Evolutionary conservation across 495 filamentous ascomycete genomes (phyloP).

Genomic region (Glutinoglossum americanum): DNA sequence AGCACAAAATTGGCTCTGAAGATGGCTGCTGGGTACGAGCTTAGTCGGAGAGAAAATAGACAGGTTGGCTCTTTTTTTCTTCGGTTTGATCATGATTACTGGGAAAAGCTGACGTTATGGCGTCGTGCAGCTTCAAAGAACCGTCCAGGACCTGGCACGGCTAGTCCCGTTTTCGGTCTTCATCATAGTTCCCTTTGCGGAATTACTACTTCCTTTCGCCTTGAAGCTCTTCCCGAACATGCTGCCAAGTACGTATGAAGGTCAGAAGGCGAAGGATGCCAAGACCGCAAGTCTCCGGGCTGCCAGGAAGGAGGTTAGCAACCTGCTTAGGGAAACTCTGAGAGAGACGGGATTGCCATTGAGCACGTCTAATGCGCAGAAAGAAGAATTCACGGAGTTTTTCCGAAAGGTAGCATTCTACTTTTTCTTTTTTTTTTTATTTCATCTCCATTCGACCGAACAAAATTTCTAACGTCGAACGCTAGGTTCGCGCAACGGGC

Average conservation of each 20-base stretch:
- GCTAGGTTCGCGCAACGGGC: conserved; percentile 46
- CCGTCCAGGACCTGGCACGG: conserved; percentile 79
- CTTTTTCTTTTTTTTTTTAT: neutral
- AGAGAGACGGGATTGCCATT: conserved; percentile 83
- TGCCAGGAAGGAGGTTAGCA: conserved; percentile 84
- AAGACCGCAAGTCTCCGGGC: conserved; percentile 68
- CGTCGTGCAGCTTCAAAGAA: conserved; percentile 47
- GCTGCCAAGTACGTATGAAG: conserved; percentile 93
- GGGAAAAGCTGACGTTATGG: neutral
- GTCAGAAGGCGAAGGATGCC: conserved; percentile 63
- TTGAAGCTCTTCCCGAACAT: conserved; percentile 91
- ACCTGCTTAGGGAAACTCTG: conserved; percentile 72
- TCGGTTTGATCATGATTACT: neutral
- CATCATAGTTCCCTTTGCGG: conserved; percentile 88
- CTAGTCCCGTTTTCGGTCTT: conserved; percentile 94
- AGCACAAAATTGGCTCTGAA: conserved; percentile 77
- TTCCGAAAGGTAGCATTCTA: conserved; percentile 58
- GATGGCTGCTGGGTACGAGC: conserved; percentile 95
- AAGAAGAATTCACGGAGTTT: conserved; percentile 90
- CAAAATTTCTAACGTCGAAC: neutral
- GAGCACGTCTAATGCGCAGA: conserved; percentile 64
- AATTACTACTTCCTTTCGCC: conserved; percentile 82
- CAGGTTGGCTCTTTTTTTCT: conserved; percentile 30
- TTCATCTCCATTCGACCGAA: neutral
- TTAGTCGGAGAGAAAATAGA: conserved; percentile 78